Evolutionary conservation across 805 yeast species (phyloP).

Genomic region (Hanseniaspora pseudoguilliermondii): DNA sequence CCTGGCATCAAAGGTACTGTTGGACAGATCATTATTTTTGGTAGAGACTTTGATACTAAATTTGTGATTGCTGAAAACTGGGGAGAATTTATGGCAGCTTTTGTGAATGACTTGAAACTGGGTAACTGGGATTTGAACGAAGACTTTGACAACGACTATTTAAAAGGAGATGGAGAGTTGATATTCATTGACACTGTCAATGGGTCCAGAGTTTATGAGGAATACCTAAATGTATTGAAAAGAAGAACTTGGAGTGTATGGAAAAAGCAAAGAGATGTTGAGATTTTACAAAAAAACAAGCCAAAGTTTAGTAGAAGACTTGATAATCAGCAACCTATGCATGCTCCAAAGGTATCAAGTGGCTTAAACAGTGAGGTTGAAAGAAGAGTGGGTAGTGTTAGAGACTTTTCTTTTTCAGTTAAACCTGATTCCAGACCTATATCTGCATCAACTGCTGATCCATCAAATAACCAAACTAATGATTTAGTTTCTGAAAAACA

Average conservation of each 20-base stretch:
- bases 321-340: slow-evolving; percentile 9
- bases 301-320: neutral
- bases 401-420: slow-evolving; percentile 4
- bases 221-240: slow-evolving; percentile 31
- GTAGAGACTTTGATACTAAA: slow-evolving; percentile 86
- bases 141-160: slow-evolving; percentile 46
- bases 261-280: slow-evolving; percentile 14
- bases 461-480: neutral
- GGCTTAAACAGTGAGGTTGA: slow-evolving; percentile 11
- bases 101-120: slow-evolving; percentile 76
- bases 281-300: slow-evolving; percentile 6
- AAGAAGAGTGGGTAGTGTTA: slow-evolving; percentile 12
- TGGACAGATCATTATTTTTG: slow-evolving; percentile 89
- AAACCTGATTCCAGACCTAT: neutral
- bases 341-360: neutral
- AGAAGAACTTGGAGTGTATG: slow-evolving; percentile 23
- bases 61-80: slow-evolving; percentile 76
- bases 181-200: slow-evolving; percentile 48
- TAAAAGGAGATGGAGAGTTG: slow-evolving; percentile 61
- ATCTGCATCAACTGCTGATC: neutral
- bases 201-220: slow-evolving; percentile 35
- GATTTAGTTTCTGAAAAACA: neutral
- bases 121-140: slow-evolving; percentile 68
- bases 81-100: slow-evolving; percentile 72
- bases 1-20: slow-evolving; percentile 67